phyloP scores from a whole-genome alignment of 1,284 basidiomycete species.

The Wolfiporia cocos region DNA sequence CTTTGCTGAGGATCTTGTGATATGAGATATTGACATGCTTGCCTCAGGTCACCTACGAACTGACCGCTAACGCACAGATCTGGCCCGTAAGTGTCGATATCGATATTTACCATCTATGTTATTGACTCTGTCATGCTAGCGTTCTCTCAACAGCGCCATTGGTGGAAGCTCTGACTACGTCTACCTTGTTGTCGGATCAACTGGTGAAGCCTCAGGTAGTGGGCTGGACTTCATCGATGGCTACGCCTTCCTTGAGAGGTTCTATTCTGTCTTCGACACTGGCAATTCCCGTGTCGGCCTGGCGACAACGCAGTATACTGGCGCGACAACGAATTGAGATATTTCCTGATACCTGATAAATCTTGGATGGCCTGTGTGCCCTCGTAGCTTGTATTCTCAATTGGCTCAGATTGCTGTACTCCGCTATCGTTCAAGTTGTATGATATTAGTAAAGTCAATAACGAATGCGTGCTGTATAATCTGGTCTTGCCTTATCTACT shows the following conservation, averaged over 20 bases:
- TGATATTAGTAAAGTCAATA: too few relatives aligned
- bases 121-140: conserved; percentile 7
- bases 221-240: conserved; percentile 33
- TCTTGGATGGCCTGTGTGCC: too few relatives aligned
- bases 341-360: too few relatives aligned
- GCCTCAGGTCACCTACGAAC: conserved; percentile 2
- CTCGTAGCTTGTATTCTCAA: too few relatives aligned
- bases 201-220: conserved; percentile 21
- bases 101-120: not conserved
- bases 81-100: conserved; percentile 7
- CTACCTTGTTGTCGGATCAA: conserved; percentile 38
- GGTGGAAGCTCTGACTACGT: conserved; percentile 34
- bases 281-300: conserved; percentile 38
- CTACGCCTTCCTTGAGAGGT: conserved; percentile 40
- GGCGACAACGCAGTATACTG: conserved; percentile 42
- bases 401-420: too few relatives aligned
- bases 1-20: not conserved
- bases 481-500: too few relatives aligned
- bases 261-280: conserved; percentile 60
- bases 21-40: not conserved
- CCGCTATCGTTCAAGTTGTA: too few relatives aligned
- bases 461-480: too few relatives aligned
- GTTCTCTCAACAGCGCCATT: conserved; percentile 32
- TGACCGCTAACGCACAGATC: conserved; percentile 7
- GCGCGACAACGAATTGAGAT: conserved; percentile 42